phyloP scores from a whole-genome alignment of 441 rosid species.

The Populus hybrid region DNA sequence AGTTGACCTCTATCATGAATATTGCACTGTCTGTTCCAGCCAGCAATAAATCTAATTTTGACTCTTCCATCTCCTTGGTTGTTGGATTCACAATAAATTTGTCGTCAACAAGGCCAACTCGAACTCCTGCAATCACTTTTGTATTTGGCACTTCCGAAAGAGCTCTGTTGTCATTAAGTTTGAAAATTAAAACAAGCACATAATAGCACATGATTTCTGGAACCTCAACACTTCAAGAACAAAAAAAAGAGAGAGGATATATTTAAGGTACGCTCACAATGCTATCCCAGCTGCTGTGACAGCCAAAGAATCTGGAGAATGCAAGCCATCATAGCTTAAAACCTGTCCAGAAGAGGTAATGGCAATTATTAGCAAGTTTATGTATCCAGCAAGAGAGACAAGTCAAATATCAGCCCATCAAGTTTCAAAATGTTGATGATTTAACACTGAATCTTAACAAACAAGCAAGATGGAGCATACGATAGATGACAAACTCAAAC shows the following conservation, averaged over 20 bases:
- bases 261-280: slow-evolving; percentile 47
- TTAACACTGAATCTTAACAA: background rate
- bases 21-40: slow-evolving; percentile 89
- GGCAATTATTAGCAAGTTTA: background rate
- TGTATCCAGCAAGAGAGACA: background rate
- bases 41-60: slow-evolving; percentile 76
- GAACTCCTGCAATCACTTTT: slow-evolving; percentile 77
- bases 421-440: slow-evolving; percentile 1
- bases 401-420: background rate
- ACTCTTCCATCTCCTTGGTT: slow-evolving; percentile 86
- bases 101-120: slow-evolving; percentile 73
- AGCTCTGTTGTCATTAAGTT: slow-evolving; percentile 58
- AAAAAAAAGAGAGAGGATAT: background rate
- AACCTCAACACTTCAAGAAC: slow-evolving; percentile 9
- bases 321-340: slow-evolving; percentile 94
- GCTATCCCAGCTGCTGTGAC: slow-evolving; percentile 98
- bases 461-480: background rate
- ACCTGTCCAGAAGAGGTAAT: slow-evolving; percentile 44
- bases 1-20: slow-evolving; percentile 83
- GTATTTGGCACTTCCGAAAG: slow-evolving; percentile 94
- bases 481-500: background rate
- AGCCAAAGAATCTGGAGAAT: slow-evolving; percentile 87
- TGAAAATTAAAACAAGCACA: slow-evolving; percentile 19
- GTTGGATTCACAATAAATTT: slow-evolving; percentile 92
- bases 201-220: slow-evolving; percentile 9